Percentiles rank a stretch among this genome's conserved stretches.
phyloP scores from a whole-genome alignment of 2,329 filamentous ascomycete species.

The Phaeoacremonium minimum region DNA sequence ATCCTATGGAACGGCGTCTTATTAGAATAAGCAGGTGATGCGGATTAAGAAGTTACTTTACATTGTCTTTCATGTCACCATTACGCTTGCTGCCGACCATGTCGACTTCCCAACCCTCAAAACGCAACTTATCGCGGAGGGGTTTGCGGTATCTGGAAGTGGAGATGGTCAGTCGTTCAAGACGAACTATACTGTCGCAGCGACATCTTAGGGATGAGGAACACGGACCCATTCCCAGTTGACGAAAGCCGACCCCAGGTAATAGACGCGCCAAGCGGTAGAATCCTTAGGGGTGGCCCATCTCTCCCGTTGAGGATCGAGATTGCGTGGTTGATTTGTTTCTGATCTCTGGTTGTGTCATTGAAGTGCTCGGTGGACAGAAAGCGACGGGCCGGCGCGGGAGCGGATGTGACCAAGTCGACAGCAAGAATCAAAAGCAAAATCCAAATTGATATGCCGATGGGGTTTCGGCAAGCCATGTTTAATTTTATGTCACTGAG shows the following conservation, averaged over 20 bases:
- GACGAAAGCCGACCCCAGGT: not conserved
- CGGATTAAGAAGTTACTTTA: conserved; percentile 6
- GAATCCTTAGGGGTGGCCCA: not conserved
- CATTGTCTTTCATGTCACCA: conserved; percentile 18
- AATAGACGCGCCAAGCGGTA: not conserved
- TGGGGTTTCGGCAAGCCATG: too few species aligned
- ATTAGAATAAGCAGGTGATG: not conserved
- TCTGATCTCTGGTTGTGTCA: too few species aligned
- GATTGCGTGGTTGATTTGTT: too few species aligned
- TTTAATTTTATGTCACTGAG: too few species aligned
- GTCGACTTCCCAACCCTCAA: conserved; percentile 16
- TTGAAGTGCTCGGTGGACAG: too few species aligned
- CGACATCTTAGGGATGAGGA: not conserved
- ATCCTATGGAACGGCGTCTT: not conserved
- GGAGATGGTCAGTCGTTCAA: too few species aligned
- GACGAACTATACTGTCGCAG: too few species aligned
- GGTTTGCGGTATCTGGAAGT: conserved; percentile 14
- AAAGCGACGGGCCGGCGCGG: too few species aligned
- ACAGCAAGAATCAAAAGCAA: too few species aligned
- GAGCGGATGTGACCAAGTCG: too few species aligned
- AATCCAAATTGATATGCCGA: too few species aligned
- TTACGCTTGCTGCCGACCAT: conserved; percentile 17
- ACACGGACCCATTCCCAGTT: not conserved
- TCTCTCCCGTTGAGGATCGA: not conserved
- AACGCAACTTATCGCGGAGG: conserved; percentile 14